phyloP scores from a whole-genome alignment of 139 green algal genomes.

The Asterochloris sp. region DNA sequence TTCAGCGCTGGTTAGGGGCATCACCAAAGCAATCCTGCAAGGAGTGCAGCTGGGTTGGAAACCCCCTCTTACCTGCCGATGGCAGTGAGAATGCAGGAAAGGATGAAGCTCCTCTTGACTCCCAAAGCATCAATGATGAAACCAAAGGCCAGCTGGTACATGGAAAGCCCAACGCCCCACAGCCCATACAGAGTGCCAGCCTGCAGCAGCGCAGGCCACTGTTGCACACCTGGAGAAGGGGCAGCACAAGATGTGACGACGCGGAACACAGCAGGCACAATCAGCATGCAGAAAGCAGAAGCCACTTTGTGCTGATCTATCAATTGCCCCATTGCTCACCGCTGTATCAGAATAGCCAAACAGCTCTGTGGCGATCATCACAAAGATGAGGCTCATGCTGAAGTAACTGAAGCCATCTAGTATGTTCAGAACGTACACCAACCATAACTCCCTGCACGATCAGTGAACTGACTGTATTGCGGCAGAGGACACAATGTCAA shows the following conservation, averaged over 20 bases:
- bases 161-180: conserved; percentile 46
- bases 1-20: not conserved
- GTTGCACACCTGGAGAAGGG: not conserved
- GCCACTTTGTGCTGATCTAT: not conserved
- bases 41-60: no score
- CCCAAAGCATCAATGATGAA: conserved; percentile 41
- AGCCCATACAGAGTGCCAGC: conserved; percentile 46
- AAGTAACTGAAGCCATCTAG: conserved; percentile 60
- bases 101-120: not conserved
- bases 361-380: conserved; percentile 46
- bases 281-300: not conserved
- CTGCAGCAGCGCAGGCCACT: not conserved
- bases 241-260: not conserved
- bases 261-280: not conserved
- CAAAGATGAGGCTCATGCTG: conserved; percentile 41
- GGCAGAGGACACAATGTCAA: no score
- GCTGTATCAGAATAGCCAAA: conserved; percentile 42
- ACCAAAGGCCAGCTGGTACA: conserved; percentile 41
- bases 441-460: no score
- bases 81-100: not conserved
- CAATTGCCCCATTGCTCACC: no score
- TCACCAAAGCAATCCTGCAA: not conserved
- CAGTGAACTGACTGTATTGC: no score
- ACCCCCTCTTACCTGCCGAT: not conserved
- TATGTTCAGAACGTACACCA: conserved; percentile 55